A percentile compares a stretch with the other conserved stretches of the same genome.
Evolutionary conservation across 2,329 filamentous ascomycete genomes (phyloP).

Genomic region (Fusarium sacchari): DNA sequence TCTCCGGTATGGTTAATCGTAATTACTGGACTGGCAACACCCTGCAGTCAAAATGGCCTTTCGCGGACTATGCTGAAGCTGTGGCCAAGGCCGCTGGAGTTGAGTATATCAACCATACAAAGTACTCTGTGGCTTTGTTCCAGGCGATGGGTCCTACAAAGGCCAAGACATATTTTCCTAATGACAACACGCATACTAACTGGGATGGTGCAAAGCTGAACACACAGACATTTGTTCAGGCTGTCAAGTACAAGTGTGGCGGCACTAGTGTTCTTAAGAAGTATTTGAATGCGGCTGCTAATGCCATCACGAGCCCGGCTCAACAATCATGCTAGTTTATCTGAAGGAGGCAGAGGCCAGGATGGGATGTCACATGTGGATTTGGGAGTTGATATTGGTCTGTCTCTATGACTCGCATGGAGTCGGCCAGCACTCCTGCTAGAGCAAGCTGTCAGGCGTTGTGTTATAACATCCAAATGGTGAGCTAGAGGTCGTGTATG

Average conservation of each 20-base stretch:
- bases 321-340: not conserved
- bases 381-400: not conserved
- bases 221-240: not conserved
- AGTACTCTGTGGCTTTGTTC: not conserved
- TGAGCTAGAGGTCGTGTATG: not conserved
- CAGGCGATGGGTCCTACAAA: not conserved
- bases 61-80: not conserved
- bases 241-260: not conserved
- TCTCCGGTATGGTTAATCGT: not conserved
- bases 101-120: not conserved
- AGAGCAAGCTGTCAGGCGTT: not conserved
- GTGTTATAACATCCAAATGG: too few relatives aligned
- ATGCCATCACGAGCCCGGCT: not conserved
- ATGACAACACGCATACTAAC: not conserved
- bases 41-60: accelerated
- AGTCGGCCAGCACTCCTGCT: accelerated
- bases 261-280: not conserved
- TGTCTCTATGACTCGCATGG: too few relatives aligned
- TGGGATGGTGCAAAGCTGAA: not conserved
- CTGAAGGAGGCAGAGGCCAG: too few relatives aligned
- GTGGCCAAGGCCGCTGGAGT: not conserved
- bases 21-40: not conserved
- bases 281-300: not conserved
- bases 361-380: not conserved
- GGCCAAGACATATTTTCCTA: accelerated